These are phyloP conservation scores for Rhynchosporium agropyri DNA, from an alignment of 2,329 filamentous ascomycete species.

Conservation along the genomic window DNA sequence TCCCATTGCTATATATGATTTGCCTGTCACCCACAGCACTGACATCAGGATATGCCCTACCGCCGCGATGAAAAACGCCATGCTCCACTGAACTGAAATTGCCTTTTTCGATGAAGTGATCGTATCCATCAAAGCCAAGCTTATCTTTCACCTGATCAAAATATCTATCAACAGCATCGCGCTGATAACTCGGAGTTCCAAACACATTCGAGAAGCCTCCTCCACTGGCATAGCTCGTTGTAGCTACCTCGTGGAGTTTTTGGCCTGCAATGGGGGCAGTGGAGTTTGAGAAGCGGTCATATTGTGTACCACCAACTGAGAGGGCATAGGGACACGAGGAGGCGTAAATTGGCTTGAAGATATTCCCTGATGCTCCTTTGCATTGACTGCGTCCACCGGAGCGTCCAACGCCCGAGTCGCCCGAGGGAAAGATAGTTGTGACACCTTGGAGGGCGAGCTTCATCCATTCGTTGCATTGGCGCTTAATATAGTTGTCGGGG, in stretches of 20 bases:
- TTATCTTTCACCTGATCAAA: constrained; percentile 40
- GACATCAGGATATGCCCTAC: constrained; percentile 49
- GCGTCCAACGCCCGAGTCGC: constrained; percentile 49
- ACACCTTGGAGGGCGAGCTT: constrained; percentile 53
- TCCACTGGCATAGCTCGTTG: constrained; percentile 45
- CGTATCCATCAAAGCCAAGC: constrained; percentile 42
- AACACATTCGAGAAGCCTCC: constrained; percentile 49
- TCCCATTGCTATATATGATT: constrained; percentile 37
- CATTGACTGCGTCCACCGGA: constrained; percentile 38
- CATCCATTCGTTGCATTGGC: constrained; percentile 54
- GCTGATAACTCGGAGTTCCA: constrained; percentile 46
- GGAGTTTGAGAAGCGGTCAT: constrained; percentile 31
- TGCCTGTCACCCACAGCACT: constrained; percentile 44
- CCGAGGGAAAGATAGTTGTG: constrained; percentile 51
- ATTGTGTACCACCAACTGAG: constrained; percentile 45
- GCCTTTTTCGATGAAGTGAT: constrained; percentile 42
- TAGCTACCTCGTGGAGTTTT: constrained; percentile 32
- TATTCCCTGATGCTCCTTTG: constrained; percentile 44
- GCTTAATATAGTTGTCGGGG: constrained; percentile 54
- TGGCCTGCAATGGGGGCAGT: constrained; percentile 35
- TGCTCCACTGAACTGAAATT: constrained; percentile 33
- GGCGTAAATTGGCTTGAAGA: constrained; percentile 53
- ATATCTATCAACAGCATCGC: constrained; percentile 45
- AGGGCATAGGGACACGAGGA: constrained; percentile 54
- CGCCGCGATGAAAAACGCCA: constrained; percentile 47